Conservation (phyloP, 768 basidiomycete genomes). For the Lactifluus pinguis region DNA sequence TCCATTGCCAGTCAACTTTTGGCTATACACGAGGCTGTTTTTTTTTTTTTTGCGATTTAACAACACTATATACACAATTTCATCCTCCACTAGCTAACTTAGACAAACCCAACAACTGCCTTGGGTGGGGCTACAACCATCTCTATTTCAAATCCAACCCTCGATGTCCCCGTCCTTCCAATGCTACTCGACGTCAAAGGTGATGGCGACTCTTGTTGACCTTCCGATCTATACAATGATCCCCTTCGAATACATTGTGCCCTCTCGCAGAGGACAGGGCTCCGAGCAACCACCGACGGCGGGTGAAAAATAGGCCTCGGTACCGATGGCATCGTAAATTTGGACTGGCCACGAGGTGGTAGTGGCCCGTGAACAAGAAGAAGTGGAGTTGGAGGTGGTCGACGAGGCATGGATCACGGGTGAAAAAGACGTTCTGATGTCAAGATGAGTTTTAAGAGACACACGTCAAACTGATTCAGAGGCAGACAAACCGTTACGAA, state of each 20-base stretch:
- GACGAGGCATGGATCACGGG: conserved; percentile 46
- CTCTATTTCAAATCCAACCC: conserved; percentile 32
- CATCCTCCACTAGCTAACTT: not conserved
- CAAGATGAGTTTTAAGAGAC: not conserved
- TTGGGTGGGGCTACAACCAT: conserved; percentile 37
- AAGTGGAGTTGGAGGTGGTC: conserved; percentile 58
- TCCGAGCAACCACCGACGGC: not conserved
- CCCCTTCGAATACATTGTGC: not conserved
- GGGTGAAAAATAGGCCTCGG: conserved; percentile 41
- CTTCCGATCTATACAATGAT: conserved; percentile 19
- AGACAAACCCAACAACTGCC: conserved; percentile 30
- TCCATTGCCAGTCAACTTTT: too few relatives aligned
- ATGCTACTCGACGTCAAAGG: conserved; percentile 19
- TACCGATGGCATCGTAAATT: conserved; percentile 57
- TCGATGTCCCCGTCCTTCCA: conserved; percentile 42
- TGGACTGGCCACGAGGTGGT: conserved; percentile 50
- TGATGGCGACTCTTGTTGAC: conserved; percentile 9
- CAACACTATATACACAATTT: not conserved
- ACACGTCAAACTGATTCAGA: not conserved
- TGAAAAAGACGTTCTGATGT: not conserved
- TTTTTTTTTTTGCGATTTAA: not conserved
- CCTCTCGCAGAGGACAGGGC: not conserved
- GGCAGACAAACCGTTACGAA: not conserved
- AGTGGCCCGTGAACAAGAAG: conserved; percentile 52
- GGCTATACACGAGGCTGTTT: not conserved